Evolutionary conservation across 148 eudicot genomes (phyloP).

Genomic region (Drosera capensis): DNA sequence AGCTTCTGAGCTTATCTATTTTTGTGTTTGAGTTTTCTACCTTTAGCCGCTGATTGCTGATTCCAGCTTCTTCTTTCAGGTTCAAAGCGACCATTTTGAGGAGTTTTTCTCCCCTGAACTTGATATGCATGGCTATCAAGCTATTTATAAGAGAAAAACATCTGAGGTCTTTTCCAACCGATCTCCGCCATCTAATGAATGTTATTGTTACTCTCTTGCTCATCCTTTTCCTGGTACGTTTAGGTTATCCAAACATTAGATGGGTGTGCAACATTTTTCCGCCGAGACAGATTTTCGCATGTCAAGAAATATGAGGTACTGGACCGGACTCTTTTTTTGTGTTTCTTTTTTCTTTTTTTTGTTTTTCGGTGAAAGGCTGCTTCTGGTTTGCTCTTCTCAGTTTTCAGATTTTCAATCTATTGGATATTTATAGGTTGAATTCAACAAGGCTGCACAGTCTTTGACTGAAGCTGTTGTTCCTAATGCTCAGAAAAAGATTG

Average conservation of each 20-base stretch:
- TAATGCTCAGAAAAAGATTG: conserved; percentile 68
- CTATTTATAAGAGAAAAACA: conserved; percentile 77
- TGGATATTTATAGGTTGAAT: conserved; percentile 65
- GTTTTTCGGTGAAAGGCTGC: neutral
- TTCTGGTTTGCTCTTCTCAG: neutral
- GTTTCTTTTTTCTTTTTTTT: too few relatives aligned
- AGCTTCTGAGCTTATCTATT: neutral
- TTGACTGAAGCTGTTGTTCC: conserved; percentile 90
- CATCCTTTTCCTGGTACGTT: conserved; percentile 4
- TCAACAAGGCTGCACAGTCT: conserved; percentile 98
- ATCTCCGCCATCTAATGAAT: neutral
- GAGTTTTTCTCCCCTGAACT: conserved; percentile 93
- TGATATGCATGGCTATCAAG: conserved; percentile 96
- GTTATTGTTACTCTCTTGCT: neutral
- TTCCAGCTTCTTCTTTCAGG: conserved; percentile 35
- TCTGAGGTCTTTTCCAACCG: conserved; percentile 46
- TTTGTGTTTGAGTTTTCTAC: neutral
- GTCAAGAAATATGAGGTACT: conserved; percentile 97
- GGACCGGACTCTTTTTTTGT: too few relatives aligned
- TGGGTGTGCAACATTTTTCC: conserved; percentile 99
- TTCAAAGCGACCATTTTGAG: conserved; percentile 89
- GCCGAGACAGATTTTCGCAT: conserved; percentile 89
- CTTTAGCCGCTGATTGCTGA: conserved; percentile 10
- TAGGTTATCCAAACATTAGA: conserved; percentile 66
- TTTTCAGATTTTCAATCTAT: conserved; percentile 5